Base-by-base conservation (phyloP, 2,329 filamentous ascomycete genomes). In the Decorospora gaudefroyi region DNA sequence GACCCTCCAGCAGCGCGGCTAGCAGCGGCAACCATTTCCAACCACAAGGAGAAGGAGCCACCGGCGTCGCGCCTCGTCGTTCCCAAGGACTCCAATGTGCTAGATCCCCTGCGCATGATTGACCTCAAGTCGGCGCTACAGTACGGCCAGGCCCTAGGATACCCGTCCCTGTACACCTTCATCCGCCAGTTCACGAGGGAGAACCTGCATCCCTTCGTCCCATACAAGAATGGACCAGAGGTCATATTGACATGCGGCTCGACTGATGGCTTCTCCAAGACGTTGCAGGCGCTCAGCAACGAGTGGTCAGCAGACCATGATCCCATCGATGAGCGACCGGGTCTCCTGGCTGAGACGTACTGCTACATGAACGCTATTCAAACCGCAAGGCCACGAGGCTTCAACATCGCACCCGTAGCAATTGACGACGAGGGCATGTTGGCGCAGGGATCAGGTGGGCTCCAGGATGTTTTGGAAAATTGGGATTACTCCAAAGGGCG, bases 231-330 rank as follows among this genome's bases (percentile, higher is more conserved):
- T 46, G 89, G 89, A 0, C 84, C 87, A 4, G 89, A 92, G 40
- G 81, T 95, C 40, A 79, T 91, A 44, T 73, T 95, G 55, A 91
- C 87, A 6, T 87, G 85, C 66, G 91, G 91, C 42, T 83, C 85
- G 18, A 96, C 91, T 0, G 91, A 96, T 74, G 91, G 90, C 22
- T 86, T 95, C 62, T 74, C 79, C 58, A 96, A 96, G 76, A 75
- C 82, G 4, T 71, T 96, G 22, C 83, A 90, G 61, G 79, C 88
- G 6, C 80, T 96, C 58, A 85, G 81, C 53, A 84, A 95, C 67
- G 76, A 85, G 29, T 95, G 90, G 88, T 80, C 78, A 36, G 80
- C 84, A 40, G 81, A 81, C 28, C 80, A 81, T 51, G 82, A 90
- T 63, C 82, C 83, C 66, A 71, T 86, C 15, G 68, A 79, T 28